Evolutionary conservation across 1,284 basidiomycete species (phyloP).

Genomic region (Coniophora puteana): DNA sequence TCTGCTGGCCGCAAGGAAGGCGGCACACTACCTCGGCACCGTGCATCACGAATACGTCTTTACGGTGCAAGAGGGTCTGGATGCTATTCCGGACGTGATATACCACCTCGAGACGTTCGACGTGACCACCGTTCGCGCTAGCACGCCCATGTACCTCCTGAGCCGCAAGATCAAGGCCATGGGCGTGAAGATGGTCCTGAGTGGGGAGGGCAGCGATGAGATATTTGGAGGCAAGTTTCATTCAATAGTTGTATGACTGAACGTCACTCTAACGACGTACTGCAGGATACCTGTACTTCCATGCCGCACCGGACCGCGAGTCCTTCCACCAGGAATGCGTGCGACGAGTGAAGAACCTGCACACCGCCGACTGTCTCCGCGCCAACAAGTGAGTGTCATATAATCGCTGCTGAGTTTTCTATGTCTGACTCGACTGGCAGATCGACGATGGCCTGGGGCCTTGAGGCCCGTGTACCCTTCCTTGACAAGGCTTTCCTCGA

Average conservation of each 20-base stretch:
- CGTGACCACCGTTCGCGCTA: constrained; percentile 97
- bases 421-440: constrained; percentile 32
- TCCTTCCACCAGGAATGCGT: constrained; percentile 97
- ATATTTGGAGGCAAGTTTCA: constrained; percentile 80
- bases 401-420: constrained; percentile 3
- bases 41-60: constrained; percentile 98
- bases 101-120: constrained; percentile 99
- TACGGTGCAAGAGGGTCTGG: constrained; percentile 97
- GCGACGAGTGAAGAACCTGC: constrained; percentile 95
- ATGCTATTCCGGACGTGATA: constrained; percentile 97
- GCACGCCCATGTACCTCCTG: constrained; percentile 96
- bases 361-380: constrained; percentile 96
- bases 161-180: constrained; percentile 99
- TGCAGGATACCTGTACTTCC: constrained; percentile 97
- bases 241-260: neutral
- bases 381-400: constrained; percentile 83
- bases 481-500: constrained; percentile 97
- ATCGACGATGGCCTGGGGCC: constrained; percentile 99
- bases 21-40: constrained; percentile 91
- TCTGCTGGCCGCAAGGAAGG: constrained; percentile 91
- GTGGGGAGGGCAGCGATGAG: constrained; percentile 97
- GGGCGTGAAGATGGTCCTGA: constrained; percentile 99
- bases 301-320: constrained; percentile 87
- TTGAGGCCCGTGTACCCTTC: constrained; percentile 99
- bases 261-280: constrained; percentile 4